These are phyloP conservation scores for Fusarium pilosicola DNA, from an alignment of 2,329 filamentous ascomycete genomes.

Conservation along the genomic window DNA sequence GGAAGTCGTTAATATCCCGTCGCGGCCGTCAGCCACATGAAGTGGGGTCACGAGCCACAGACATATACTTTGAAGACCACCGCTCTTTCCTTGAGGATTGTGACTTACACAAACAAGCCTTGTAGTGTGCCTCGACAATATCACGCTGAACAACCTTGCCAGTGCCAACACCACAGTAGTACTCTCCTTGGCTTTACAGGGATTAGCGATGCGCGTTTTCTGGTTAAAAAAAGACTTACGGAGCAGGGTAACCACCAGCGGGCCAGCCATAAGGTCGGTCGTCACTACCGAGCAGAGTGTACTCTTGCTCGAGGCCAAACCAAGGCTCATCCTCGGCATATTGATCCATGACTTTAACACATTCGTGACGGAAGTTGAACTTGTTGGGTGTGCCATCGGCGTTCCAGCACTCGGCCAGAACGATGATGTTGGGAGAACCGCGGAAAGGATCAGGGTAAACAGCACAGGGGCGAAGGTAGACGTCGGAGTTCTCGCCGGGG, in stretches of 20 bases:
- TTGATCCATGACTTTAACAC: constrained; percentile 87
- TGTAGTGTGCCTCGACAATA: constrained; percentile 80
- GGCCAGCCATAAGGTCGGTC: constrained; percentile 86
- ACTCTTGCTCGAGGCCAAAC: constrained; percentile 99
- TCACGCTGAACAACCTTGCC: constrained; percentile 98
- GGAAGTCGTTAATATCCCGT: too few species aligned
- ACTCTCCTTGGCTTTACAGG: constrained; percentile 47
- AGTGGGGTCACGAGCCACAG: too few species aligned
- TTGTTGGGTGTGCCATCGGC: constrained; percentile 95
- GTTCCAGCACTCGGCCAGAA: constrained; percentile 95
- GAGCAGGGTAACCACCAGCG: constrained; percentile 83
- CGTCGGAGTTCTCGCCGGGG: constrained; percentile 94
- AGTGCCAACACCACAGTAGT: constrained; percentile 89
- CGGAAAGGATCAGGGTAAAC: constrained; percentile 95
- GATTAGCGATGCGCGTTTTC: fast-evolving
- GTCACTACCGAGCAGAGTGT: constrained; percentile 79
- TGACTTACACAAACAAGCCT: too few species aligned
- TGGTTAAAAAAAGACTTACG: constrained; percentile 56
- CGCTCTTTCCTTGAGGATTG: too few species aligned
- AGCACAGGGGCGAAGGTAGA: constrained; percentile 92
- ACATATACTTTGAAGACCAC: too few species aligned
- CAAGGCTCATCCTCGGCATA: constrained; percentile 87
- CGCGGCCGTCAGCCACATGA: too few species aligned
- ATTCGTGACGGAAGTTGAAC: constrained; percentile 97
- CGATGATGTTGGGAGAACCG: constrained; percentile 88